Evolutionary conservation across 371 early-diverging fungal genomes (phyloP), one percentile per base, ranked within the genome.

Genomic region (Saksenaea vasiformis): DNA sequence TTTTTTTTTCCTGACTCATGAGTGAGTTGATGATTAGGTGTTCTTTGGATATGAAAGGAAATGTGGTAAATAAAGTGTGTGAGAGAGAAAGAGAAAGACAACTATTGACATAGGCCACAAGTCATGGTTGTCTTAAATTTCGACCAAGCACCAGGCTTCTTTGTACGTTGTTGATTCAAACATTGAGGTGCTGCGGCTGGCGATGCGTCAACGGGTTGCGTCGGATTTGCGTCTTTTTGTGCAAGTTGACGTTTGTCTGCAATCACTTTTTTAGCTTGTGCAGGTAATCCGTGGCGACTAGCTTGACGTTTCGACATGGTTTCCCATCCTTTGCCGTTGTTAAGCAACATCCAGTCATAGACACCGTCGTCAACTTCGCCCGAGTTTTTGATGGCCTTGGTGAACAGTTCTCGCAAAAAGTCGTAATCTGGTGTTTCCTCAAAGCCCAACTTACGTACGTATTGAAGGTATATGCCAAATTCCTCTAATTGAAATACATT

Each of bases 391-490:
- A 98, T 74, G 1, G 91, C 95, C 63, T 90, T 89, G 77, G 92
- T 91, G 69, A 99, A 93, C 27, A 99, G 74, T 5, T 90, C 89
- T 64, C 91, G 87, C 71, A 98, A 73, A 70, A 87, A 87, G 73
- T 93, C 93, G 75, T 99, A 99, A 74, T 98, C 95, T 3, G 99
- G 99, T n/a, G 90, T 89, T 76, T 98, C 97, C 69, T 98, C 98
- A 72, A 98, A 99, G 28, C 92, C 92, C 22, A 98, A 83, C 69
- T 90, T 90, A 64, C 98, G 88, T n/a, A 93, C 95, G 69, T 99
- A 98, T 62, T 88, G 87, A 53, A 99, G 81, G 67, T 98, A 98
- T 19, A 86, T 89, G 24, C 87, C 90, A 83, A 98, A 96, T 80
- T 96, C 97, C 68, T 92, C 93, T 82, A 64, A 17, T 37, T 19